Evolutionary conservation across 441 rosid genomes (phyloP).

Genomic region (Erodium trifolium): DNA sequence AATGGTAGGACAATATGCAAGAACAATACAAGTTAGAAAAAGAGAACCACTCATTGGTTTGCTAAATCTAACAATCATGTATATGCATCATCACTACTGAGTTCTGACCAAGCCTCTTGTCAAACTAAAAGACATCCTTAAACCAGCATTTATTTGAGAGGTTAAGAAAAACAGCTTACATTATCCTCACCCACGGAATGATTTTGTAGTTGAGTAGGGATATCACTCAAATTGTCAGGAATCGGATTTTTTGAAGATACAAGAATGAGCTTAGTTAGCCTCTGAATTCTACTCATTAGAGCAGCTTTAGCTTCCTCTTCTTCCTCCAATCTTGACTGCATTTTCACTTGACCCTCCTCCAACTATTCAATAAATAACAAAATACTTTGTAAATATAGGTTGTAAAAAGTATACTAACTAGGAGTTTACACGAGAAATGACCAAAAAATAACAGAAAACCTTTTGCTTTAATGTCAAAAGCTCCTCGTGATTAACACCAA

Average conservation of each 20-base stretch:
- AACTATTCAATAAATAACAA: slow-evolving; percentile 37
- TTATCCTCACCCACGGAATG: slow-evolving; percentile 68
- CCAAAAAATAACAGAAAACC: slow-evolving; percentile 33
- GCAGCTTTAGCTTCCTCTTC: slow-evolving; percentile 99
- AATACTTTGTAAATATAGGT: slow-evolving; percentile 7
- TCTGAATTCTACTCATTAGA: slow-evolving; percentile 97
- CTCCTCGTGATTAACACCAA: slow-evolving; percentile 91
- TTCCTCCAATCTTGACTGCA: slow-evolving; percentile 98
- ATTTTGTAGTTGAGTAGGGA: slow-evolving; percentile 75
- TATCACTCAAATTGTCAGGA: slow-evolving; percentile 55
- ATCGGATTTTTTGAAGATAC: slow-evolving; percentile 87
- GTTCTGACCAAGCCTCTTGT: not conserved
- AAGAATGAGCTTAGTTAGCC: slow-evolving; percentile 95
- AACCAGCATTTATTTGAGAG: not conserved
- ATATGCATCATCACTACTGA: not conserved
- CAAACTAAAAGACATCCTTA: not conserved
- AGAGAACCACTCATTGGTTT: not conserved
- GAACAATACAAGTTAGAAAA: not conserved
- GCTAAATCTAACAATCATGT: not conserved
- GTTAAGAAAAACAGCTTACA: slow-evolving; percentile 35
- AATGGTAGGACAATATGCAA: not conserved
- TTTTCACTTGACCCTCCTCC: slow-evolving; percentile 99
- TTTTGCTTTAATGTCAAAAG: slow-evolving; percentile 74
- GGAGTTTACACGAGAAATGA: slow-evolving; percentile 4
- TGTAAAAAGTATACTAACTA: not conserved